Conservation (phyloP, 495 filamentous ascomycete species). For the Xylaria palmicola region DNA sequence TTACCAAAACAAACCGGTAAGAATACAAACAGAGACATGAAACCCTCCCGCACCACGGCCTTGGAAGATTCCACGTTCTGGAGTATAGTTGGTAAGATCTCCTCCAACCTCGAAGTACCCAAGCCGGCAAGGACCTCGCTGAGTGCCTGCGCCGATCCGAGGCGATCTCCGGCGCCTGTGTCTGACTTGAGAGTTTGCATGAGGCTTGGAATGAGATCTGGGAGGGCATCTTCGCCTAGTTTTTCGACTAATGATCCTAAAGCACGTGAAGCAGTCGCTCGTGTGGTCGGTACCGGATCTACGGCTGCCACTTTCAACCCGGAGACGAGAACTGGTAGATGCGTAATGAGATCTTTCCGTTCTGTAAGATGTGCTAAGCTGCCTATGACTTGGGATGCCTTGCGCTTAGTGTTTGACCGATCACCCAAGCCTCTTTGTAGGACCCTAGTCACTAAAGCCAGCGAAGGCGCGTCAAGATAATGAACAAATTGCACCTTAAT, state of each 20-base stretch:
- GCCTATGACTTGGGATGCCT: conserved; percentile 94
- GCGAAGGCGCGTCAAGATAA: conserved; percentile 91
- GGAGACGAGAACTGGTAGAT: conserved; percentile 89
- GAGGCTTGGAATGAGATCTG: conserved; percentile 94
- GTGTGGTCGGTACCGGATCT: conserved; percentile 94
- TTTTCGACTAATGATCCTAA: conserved; percentile 95
- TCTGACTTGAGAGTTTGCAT: conserved; percentile 98
- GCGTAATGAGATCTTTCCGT: conserved; percentile 85
- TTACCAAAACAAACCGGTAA: conserved; percentile 98
- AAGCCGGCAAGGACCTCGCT: conserved; percentile 94
- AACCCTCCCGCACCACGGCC: conserved; percentile 87
- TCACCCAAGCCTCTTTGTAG: conserved; percentile 89
- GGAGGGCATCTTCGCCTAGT: conserved; percentile 92
- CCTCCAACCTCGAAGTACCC: conserved; percentile 87
- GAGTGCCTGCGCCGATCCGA: conserved; percentile 95
- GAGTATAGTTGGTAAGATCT: conserved; percentile 92
- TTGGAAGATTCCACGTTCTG: conserved; percentile 95
- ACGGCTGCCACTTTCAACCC: conserved; percentile 86
- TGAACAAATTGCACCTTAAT: conserved; percentile 97
- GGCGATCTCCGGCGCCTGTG: conserved; percentile 88
- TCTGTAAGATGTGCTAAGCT: conserved; percentile 96
- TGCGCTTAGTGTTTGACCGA: conserved; percentile 89
- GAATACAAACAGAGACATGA: conserved; percentile 99
- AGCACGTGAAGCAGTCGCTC: conserved; percentile 94
- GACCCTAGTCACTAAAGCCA: conserved; percentile 92